Percentiles rank a stretch among this genome's conserved stretches.
phyloP scores from a whole-genome alignment of 148 eudicot genomes.

The Vaccinium corymbosum region DNA sequence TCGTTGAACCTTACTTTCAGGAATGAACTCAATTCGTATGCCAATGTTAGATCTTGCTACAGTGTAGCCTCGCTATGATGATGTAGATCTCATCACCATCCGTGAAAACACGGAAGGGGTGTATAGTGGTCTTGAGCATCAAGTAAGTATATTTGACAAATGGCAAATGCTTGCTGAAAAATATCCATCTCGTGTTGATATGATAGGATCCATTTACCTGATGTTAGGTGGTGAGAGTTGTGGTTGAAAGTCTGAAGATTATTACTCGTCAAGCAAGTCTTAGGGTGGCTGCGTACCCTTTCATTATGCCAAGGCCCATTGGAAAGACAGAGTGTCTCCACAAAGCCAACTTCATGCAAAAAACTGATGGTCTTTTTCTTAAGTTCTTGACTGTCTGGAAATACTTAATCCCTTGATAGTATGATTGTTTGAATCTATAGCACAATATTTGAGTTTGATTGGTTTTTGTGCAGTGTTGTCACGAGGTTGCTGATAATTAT shows the following conservation, averaged over 20 bases:
- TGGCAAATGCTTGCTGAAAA: background rate
- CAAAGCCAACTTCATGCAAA: slow-evolving; percentile 99
- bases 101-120: slow-evolving; percentile 99
- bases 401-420: background rate
- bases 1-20: slow-evolving; percentile 93
- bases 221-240: slow-evolving; percentile 88
- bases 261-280: slow-evolving; percentile 97
- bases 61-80: slow-evolving; percentile 94
- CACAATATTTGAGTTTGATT: slow-evolving; percentile 15
- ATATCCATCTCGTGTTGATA: background rate
- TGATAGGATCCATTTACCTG: slow-evolving; percentile 14
- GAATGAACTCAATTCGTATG: slow-evolving; percentile 88
- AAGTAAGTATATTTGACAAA: slow-evolving; percentile 42
- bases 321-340: slow-evolving; percentile 90
- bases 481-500: slow-evolving; percentile 96
- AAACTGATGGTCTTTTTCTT: slow-evolving; percentile 94
- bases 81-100: slow-evolving; percentile 86
- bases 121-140: slow-evolving; percentile 99
- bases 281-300: slow-evolving; percentile 96
- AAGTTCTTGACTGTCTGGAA: slow-evolving; percentile 43
- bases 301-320: slow-evolving; percentile 83
- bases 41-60: slow-evolving; percentile 98
- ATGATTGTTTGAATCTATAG: background rate
- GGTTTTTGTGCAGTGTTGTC: slow-evolving; percentile 71
- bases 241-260: slow-evolving; percentile 93